Percentiles rank a stretch among this genome's conserved stretches.
phyloP scores from a whole-genome alignment of 1,284 basidiomycete species.

The Cryptococcus neoformans region DNA sequence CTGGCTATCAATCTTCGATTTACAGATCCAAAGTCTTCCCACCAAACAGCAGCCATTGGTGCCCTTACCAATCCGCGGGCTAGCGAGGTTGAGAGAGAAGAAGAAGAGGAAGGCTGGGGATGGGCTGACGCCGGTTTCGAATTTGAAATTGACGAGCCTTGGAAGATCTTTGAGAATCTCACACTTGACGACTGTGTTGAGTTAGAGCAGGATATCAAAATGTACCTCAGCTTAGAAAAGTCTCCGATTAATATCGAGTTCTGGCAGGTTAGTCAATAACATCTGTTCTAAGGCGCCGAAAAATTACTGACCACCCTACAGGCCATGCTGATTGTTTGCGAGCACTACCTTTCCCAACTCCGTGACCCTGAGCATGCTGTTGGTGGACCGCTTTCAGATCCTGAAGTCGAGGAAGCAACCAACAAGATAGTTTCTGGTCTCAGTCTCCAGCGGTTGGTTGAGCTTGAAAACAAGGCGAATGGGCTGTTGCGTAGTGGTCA shows the following conservation, averaged over 20 bases:
- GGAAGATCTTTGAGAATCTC: constrained; percentile 91
- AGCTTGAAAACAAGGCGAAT: constrained; percentile 81
- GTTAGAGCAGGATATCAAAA: constrained; percentile 89
- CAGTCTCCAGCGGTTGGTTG: constrained; percentile 74
- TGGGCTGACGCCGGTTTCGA: constrained; percentile 83
- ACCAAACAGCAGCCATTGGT: constrained; percentile 39
- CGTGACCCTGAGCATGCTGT: constrained; percentile 51
- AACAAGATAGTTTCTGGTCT: constrained; percentile 41
- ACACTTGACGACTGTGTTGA: constrained; percentile 85
- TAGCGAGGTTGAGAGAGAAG: constrained; percentile 49
- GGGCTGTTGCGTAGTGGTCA: constrained; percentile 86
- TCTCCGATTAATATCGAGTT: constrained; percentile 86
- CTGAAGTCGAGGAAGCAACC: constrained; percentile 36
- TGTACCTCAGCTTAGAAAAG: constrained; percentile 84
- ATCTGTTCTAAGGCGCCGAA: background rate
- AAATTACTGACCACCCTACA: constrained; percentile 38
- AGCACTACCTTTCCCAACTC: constrained; percentile 81
- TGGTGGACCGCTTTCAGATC: constrained; percentile 39
- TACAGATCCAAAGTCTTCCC: constrained; percentile 57
- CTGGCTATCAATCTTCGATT: constrained; percentile 89
- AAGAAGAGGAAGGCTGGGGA: constrained; percentile 65
- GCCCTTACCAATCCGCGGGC: constrained; percentile 26
- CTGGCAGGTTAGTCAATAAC: constrained; percentile 72
- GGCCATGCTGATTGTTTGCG: constrained; percentile 97
- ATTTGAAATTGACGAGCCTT: constrained; percentile 97